Percentiles rank a stretch among this genome's conserved stretches.
Conservation (phyloP, 768 basidiomycete genomes). For the Pleurotus giganteus region DNA sequence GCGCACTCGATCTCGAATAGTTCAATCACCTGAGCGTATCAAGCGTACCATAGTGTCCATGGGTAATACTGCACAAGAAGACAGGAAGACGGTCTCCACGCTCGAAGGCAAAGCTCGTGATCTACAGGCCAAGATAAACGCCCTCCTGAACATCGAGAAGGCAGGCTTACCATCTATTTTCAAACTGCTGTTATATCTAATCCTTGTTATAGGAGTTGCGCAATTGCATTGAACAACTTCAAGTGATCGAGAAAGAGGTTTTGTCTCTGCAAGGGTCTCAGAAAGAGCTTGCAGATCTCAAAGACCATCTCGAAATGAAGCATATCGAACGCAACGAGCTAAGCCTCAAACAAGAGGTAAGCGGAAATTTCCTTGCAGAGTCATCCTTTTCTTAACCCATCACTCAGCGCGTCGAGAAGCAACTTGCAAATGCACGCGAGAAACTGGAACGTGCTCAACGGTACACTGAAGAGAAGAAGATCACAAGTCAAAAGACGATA, state of each 20-base stretch:
- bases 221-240: constrained; percentile 71
- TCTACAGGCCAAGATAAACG: constrained; percentile 69
- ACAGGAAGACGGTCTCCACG: constrained; percentile 61
- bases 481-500: constrained; percentile 70
- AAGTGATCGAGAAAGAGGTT: constrained; percentile 68
- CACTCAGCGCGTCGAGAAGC: constrained; percentile 72
- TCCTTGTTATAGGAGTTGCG: constrained; percentile 56
- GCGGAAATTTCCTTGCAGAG: not conserved
- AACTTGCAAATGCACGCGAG: constrained; percentile 77
- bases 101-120: constrained; percentile 78
- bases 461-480: constrained; percentile 77
- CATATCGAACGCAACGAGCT: constrained; percentile 74
- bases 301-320: constrained; percentile 68
- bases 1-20: constrained; percentile 71
- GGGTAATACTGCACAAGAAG: constrained; percentile 62
- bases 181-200: constrained; percentile 8
- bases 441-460: constrained; percentile 78
- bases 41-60: constrained; percentile 80
- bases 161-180: constrained; percentile 29
- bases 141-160: constrained; percentile 73
- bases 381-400: not conserved
- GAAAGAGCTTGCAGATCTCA: constrained; percentile 67
- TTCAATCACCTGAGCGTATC: constrained; percentile 90
- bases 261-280: constrained; percentile 59
- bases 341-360: constrained; percentile 64